Base-by-base conservation (phyloP, 139 green algal species). In the Tetradesmus obliquus region DNA sequence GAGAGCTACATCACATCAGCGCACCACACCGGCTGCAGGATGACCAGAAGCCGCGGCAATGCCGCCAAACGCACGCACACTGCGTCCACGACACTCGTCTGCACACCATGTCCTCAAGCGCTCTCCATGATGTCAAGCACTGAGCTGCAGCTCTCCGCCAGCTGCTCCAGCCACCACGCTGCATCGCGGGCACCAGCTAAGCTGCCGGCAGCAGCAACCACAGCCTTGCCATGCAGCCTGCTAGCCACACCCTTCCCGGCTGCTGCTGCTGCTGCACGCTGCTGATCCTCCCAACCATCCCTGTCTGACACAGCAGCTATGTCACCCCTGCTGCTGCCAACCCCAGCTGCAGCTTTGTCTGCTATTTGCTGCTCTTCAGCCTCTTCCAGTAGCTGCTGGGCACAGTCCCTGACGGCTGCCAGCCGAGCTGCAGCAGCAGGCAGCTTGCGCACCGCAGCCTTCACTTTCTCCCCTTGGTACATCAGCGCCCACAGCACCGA, bases 381-480 rank as follows among this genome's bases (percentile, higher is more conserved):
- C 15, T 66, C 5, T 6, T 82, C 22, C 79, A 87, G 79, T 57
- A 91, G 79, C 55, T 81, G 58, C 76, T 60, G 10, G 20, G 76
- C 79, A 45, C 82, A 79, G 4, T 76, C 24, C 76, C 71, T 57
- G 9, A 86, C 88, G n/a, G 79, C 88, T 10, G 58, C n/a, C 45
- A 91, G 32, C 55, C 88, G 32, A 6, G 58, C 88, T 22, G 51
- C 57, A 81, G 79, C 88, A 66, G 7, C 20, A 3, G 88, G 88
- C 24, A 91, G 82, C 88, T 87, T 87, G 55, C 88, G 74, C 19
- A 87, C 32, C 12, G 79, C 88, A 13, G 88, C 88, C 51, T 91
- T 91, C 45, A 95, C 93, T 90, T 95, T 95, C 80, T 96, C 95
- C 0, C 95, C 94, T 9, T 94, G 91, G 58, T 95, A 94, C 79